Evolutionary conservation across 2,329 filamentous ascomycete species (phyloP), one percentile per base, ranked within the genome.

Genomic region (Lasiodiplodia gonubiensis): DNA sequence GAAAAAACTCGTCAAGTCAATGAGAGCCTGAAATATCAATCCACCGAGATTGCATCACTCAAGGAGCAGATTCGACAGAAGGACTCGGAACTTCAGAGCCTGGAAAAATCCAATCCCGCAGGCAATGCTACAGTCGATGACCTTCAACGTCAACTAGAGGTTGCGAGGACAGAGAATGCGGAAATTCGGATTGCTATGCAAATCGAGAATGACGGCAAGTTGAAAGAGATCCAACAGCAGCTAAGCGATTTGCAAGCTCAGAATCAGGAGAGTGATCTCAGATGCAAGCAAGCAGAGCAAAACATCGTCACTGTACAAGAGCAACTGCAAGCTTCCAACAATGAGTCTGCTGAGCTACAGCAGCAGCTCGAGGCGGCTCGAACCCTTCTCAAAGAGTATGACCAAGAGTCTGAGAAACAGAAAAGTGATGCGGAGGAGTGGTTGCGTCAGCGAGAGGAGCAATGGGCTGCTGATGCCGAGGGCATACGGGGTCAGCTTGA

Each of bases 61-160:
- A 63, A 51, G 16, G 59, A 51, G 11, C 30, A 63, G 33, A 51
- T 63, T 18, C 46, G 30, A 0, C n/a, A 30, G 23, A 64, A 54
- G 23, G 30, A 54, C 3, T 27, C 7, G 21, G 61, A 53, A 8
- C 16, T 54, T 8, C 61, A 33, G 33, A 25, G 16, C 10, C 2
- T 52, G 7, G 8, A 35, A 18, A 2, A 23, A 2, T 18, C n/a
- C 2, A 7, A 2, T 8, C 14, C 18, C 5, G 14, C 14, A 21
- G 5, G 4, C 11, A 23, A 7, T 8, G 18, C 23, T 37, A 33
- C 23, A 12, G n/a, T 5, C 6, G 42, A 51, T 10, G 59, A 51
- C 6, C 59, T 60, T 33, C 23, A 27, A 21, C 23, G 12, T 33
- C 55, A 60, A n/a, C 33, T 48, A 16, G 25, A 60, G 6, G 16